Conservation (phyloP, 2,329 filamentous ascomycete genomes). For the Pseudogymnoascus pannorum region DNA sequence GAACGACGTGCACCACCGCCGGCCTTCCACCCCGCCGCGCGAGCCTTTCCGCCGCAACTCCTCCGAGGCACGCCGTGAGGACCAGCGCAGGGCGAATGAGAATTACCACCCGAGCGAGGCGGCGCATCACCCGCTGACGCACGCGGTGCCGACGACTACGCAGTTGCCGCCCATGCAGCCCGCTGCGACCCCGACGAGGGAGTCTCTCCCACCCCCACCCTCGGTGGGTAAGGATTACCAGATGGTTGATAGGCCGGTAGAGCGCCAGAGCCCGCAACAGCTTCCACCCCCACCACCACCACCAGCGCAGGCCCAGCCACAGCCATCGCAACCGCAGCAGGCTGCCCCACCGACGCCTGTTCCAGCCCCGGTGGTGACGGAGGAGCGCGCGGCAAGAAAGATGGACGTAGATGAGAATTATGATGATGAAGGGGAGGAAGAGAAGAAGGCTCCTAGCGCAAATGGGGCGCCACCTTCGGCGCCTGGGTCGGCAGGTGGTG, state of each 20-base stretch:
- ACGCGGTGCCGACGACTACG: conserved; percentile 42
- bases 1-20: conserved; percentile 74
- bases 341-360: conserved; percentile 36
- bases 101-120: conserved; percentile 89
- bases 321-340: conserved; percentile 26
- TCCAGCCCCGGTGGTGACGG: conserved; percentile 57
- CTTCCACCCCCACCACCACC: not conserved
- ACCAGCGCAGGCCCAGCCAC: not conserved
- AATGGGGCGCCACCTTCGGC: not conserved
- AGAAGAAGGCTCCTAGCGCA: conserved; percentile 45
- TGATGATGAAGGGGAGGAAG: conserved; percentile 86
- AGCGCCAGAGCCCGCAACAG: conserved; percentile 22
- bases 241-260: conserved; percentile 42
- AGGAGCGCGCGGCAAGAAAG: conserved; percentile 75
- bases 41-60: conserved; percentile 70
- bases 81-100: conserved; percentile 64
- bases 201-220: conserved; percentile 40
- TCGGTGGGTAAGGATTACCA: conserved; percentile 42
- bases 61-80: conserved; percentile 59
- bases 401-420: conserved; percentile 98
- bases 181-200: conserved; percentile 47
- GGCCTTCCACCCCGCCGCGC: conserved; percentile 65
- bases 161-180: conserved; percentile 59
- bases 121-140: conserved; percentile 71
- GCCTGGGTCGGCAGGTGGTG: not conserved